Percentiles rank a stretch among this genome's conserved stretches.
Evolutionary conservation across 73 alveolate species (phyloP).

Genomic region (Tetrahymena borealis): DNA sequence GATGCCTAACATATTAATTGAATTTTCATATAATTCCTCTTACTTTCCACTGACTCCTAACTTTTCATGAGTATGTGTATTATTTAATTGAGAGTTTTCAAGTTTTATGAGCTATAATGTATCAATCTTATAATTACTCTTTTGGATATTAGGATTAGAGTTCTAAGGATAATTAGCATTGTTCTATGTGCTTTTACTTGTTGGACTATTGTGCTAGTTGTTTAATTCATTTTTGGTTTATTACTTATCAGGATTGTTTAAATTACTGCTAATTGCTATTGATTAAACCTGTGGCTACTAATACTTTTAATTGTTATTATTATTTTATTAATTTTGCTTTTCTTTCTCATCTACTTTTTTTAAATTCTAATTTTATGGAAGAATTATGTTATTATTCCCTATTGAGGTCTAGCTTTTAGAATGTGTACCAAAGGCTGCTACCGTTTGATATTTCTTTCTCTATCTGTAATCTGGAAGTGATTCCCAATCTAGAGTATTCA

Average conservation of each 20-base stretch:
- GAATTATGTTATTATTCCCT: background rate
- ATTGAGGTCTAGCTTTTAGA: background rate
- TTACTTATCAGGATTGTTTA: background rate
- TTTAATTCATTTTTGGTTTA: background rate
- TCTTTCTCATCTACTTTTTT: background rate
- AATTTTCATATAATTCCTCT: background rate
- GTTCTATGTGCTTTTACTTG: background rate
- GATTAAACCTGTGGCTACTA: background rate
- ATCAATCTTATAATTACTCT: background rate
- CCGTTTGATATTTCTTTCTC: background rate
- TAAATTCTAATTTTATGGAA: background rate
- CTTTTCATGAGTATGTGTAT: background rate
- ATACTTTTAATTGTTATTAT: background rate
- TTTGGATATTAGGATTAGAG: background rate
- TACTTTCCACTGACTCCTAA: background rate
- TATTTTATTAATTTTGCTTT: background rate
- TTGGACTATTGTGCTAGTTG: background rate
- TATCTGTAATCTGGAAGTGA: background rate
- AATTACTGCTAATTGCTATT: background rate
- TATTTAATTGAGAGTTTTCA: background rate
- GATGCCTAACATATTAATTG: background rate
- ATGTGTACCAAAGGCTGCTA: background rate
- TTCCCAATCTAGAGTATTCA: background rate
- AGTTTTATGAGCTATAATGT: background rate
- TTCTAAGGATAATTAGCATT: background rate